Evolutionary conservation across 1,284 basidiomycete genomes (phyloP).

Genomic region (Leucoagaricus sp.): DNA sequence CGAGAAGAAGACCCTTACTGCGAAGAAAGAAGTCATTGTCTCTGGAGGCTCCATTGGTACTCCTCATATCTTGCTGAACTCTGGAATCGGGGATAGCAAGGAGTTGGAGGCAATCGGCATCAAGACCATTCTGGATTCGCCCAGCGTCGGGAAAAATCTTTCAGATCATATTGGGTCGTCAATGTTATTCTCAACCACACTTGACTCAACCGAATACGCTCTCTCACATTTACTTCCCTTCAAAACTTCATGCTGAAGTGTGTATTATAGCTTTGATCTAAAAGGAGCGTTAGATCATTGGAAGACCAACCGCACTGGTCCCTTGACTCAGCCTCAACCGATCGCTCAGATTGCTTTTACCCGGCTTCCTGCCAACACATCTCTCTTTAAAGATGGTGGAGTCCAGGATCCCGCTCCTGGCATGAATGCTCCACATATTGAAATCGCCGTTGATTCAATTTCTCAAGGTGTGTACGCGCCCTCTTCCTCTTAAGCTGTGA

Average conservation of each 20-base stretch:
- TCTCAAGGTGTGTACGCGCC: neutral
- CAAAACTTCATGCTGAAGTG: neutral
- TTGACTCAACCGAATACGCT: slow-evolving; percentile 2
- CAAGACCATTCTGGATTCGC: slow-evolving; percentile 19
- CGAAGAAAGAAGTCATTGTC: slow-evolving; percentile 24
- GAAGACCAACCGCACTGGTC: slow-evolving; percentile 18
- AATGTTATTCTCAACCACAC: slow-evolving; percentile 3
- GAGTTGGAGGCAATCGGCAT: slow-evolving; percentile 19
- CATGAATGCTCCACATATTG: slow-evolving; percentile 20
- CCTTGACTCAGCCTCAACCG: slow-evolving; percentile 7
- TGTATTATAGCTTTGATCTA: slow-evolving; percentile 11
- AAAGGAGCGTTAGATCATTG: slow-evolving; percentile 18
- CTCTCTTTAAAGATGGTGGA: slow-evolving; percentile 17
- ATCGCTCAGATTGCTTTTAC: slow-evolving; percentile 18
- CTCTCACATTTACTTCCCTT: too few relatives aligned
- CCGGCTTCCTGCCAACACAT: slow-evolving; percentile 17
- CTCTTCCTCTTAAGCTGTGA: too few relatives aligned
- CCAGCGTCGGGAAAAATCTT: slow-evolving; percentile 20
- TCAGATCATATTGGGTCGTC: slow-evolving; percentile 17
- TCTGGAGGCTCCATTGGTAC: slow-evolving; percentile 25
- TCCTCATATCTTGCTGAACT: slow-evolving; percentile 24
- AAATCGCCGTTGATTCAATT: slow-evolving; percentile 19
- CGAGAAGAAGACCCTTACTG: neutral
- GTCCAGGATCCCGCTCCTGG: slow-evolving; percentile 17
- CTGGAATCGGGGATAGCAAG: slow-evolving; percentile 21